Percentiles rank a stretch among this genome's conserved stretches.
phyloP scores from a whole-genome alignment of 805 yeast genomes.

The Candida parachauliodes region DNA sequence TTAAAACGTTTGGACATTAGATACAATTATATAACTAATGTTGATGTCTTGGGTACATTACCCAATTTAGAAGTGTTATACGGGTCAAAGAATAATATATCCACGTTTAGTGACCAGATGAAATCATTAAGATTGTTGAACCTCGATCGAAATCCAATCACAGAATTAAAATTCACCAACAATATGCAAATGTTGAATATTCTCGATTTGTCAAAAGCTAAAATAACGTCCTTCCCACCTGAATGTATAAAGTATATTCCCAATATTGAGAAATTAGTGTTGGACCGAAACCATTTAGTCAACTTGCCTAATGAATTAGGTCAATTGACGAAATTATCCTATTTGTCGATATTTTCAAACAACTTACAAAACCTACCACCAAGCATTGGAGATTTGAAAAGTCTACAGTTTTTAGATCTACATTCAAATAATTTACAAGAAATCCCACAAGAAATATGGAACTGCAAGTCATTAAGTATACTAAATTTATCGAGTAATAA shows the following conservation, averaged over 20 bases:
- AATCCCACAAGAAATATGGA: conserved; percentile 67
- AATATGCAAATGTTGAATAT: conserved; percentile 60
- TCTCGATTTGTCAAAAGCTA: conserved; percentile 78
- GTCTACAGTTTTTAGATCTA: conserved; percentile 66
- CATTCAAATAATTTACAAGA: conserved; percentile 79
- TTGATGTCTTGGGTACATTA: conserved; percentile 53
- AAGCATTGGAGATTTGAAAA: conserved; percentile 55
- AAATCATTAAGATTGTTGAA: conserved; percentile 64
- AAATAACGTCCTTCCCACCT: conserved; percentile 67
- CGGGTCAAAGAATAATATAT: conserved; percentile 71
- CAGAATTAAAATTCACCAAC: conserved; percentile 55
- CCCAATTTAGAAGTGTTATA: conserved; percentile 68
- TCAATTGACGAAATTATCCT: conserved; percentile 52
- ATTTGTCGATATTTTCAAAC: conserved; percentile 70
- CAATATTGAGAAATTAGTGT: conserved; percentile 63
- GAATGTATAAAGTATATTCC: conserved; percentile 60
- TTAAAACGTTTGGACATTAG: conserved; percentile 74
- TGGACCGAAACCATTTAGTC: conserved; percentile 81
- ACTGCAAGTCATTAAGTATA: conserved; percentile 48
- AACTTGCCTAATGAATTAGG: conserved; percentile 70
- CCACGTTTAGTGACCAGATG: conserved; percentile 63
- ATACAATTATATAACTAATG: conserved; percentile 57
- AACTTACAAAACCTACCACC: conserved; percentile 69
- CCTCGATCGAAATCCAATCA: conserved; percentile 80
- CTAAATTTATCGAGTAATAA: conserved; percentile 75